Base-by-base conservation (phyloP, 2,329 filamentous ascomycete genomes). In the Teratosphaeria zuluensis region DNA sequence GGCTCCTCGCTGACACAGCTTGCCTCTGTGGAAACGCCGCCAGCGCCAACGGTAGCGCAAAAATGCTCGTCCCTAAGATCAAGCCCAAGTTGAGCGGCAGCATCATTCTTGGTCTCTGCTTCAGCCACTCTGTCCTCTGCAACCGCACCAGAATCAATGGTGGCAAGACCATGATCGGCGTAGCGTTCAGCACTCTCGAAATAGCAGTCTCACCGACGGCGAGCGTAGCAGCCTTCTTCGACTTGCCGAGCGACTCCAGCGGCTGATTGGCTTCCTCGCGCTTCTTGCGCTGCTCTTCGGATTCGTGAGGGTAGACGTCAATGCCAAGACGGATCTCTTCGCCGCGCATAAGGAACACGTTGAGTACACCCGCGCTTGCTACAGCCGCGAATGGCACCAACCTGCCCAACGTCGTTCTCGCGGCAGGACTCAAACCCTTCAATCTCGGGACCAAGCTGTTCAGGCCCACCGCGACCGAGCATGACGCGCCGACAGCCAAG, bases 311-410 rank as follows among this genome's bases (percentile, higher is more conserved):
- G 74, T 87, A 96, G 42, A 99, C 85, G 73, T 97, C 90, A 69
- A 99, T 99, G 56, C 94, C 94, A 61, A 84, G 84, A 69, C 89
- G 83, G 68, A 99, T 97, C 77, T 99, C 94, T 74, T 96, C 92
- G 63, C 90, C 87, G 60, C 94, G 90, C 94, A 99, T 99, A 58
- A 99, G 83, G 76, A 96, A 95, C 30, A 96, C 94, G 75, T 99
- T 99, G 62, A 99, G 81, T 1, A 86, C 90, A 69, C 91, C 92
- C 3, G 94, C 94, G 60, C 85, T 89, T 32, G 92, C 92, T 11
- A 99, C 94, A 12, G 94, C 94, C 0, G 92, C 94, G 71, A 99
- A 99, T 30, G 94, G 94, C 6, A 97, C 92, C 8, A 99, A 83
- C n/a, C 94, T 86, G 57, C 84, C 81, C 2, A 97, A 84, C 21